Evolutionary conservation across 345 rosid species (phyloP), one percentile per base, ranked within the genome.

Genomic region (Eucalyptus coolabah): DNA sequence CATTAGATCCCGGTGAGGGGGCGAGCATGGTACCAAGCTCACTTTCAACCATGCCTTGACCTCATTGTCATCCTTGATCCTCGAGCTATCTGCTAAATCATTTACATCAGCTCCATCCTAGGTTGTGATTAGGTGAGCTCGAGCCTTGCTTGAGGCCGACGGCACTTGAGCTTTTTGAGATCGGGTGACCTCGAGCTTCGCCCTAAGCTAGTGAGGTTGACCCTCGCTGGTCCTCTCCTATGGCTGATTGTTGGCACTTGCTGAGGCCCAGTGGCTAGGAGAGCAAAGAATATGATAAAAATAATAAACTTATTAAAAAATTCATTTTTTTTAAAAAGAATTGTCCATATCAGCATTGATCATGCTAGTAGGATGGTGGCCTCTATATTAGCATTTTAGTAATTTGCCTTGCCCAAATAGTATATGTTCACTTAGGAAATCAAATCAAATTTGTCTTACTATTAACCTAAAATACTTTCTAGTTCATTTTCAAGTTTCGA

Each of bases 151-250:
- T 24, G 3, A 56, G 63, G 28, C 12, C 4, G 10, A 2, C 4
- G 2, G 19, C 24, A 53, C 56, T 53, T 53, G 24, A 53, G 2
- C 56, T 53, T 53, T 53, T 53, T 53, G 4, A 53, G 28, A 56
- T 23, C 0, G 0, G 3, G 6, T 9, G 28, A 56, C 28, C 63
- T 56, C 0, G 6, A 56, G 63, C 63, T 24, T 56, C 0, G 0
- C 63, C 30, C 12, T 9, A 56, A 24, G 63, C 28, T 0, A 23
- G 6, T 21, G 63, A 56, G 30, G 26, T 56, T 2, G 12, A 23
- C 5, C 59, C 60, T 54, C 0, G 28, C 1, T 9, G 5, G 26
- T 23, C 60, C 60, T 23, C 60, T 54, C 60, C 60, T 19, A 54
- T 54, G 60, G 60, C 5, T 23, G 2, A 23, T 21, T 19, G 12